Evolutionary conservation across 2,329 filamentous ascomycete genomes (phyloP).

Genomic region (Scedosporium minutisporum): DNA sequence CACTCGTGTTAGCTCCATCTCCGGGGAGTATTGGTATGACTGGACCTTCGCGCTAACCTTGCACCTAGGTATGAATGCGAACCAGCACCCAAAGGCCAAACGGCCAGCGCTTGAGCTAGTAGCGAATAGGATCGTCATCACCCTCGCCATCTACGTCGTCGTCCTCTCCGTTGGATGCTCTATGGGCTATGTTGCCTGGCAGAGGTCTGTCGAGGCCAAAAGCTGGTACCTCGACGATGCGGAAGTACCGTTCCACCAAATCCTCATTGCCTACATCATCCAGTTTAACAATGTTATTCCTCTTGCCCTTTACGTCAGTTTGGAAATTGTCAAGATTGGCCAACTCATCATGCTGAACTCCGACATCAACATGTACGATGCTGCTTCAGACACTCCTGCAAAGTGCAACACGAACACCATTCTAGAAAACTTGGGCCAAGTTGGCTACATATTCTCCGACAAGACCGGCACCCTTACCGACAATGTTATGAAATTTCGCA

Average conservation of each 20-base stretch:
- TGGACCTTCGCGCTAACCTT: background rate
- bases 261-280: constrained; percentile 84
- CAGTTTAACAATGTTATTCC: constrained; percentile 97
- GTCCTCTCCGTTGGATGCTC: constrained; percentile 72
- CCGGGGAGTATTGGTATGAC: background rate
- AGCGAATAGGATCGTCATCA: constrained; percentile 72
- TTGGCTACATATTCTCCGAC: constrained; percentile 85
- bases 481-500: constrained; percentile 92
- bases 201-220: constrained; percentile 50
- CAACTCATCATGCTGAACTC: constrained; percentile 68
- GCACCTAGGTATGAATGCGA: constrained; percentile 60
- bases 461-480: constrained; percentile 93
- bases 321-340: constrained; percentile 78
- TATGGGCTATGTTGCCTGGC: constrained; percentile 74
- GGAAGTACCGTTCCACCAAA: constrained; percentile 66
- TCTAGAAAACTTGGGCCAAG: constrained; percentile 84
- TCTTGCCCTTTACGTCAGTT: constrained; percentile 78
- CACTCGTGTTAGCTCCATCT: background rate
- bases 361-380: constrained; percentile 87
- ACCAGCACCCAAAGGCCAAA: constrained; percentile 78
- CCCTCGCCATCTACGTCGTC: constrained; percentile 72
- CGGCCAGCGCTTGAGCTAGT: constrained; percentile 66
- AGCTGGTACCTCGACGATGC: constrained; percentile 70
- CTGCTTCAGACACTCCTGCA: constrained; percentile 72
- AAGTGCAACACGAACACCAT: constrained; percentile 91